A percentile compares a stretch with the other conserved stretches of the same genome.
phyloP scores from a whole-genome alignment of 2,329 filamentous ascomycete genomes.

The Paecilomyces fulvus region DNA sequence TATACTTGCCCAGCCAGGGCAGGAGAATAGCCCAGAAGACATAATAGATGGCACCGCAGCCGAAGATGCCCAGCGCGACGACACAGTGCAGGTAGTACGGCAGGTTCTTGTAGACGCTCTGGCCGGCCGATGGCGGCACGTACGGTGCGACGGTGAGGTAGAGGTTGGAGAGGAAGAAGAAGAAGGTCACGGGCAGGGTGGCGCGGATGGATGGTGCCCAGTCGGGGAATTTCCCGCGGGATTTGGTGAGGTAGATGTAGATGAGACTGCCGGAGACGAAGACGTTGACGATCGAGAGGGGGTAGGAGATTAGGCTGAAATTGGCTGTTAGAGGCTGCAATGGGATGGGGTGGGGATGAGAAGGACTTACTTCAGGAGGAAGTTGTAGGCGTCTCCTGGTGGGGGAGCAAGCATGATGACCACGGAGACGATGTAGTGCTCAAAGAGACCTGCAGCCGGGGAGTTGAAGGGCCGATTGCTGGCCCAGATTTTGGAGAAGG shows the following conservation, averaged over 20 bases:
- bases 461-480: slow-evolving; percentile 61
- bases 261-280: slow-evolving; percentile 43
- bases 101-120: slow-evolving; percentile 45
- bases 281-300: slow-evolving; percentile 41
- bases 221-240: slow-evolving; percentile 32
- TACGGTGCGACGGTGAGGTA: slow-evolving; percentile 47
- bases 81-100: slow-evolving; percentile 48
- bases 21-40: slow-evolving; percentile 43
- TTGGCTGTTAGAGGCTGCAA: not conserved
- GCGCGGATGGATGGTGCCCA: slow-evolving; percentile 44
- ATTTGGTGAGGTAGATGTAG: slow-evolving; percentile 34
- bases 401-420: slow-evolving; percentile 60
- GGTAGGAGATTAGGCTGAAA: slow-evolving; percentile 30
- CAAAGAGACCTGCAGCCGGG: slow-evolving; percentile 49
- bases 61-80: slow-evolving; percentile 44
- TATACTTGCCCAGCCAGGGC: slow-evolving; percentile 38
- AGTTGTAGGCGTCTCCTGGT: slow-evolving; percentile 60
- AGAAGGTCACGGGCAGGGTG: slow-evolving; percentile 41
- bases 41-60: slow-evolving; percentile 44
- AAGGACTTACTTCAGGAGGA: slow-evolving; percentile 37
- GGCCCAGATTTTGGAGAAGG: slow-evolving; percentile 59
- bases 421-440: slow-evolving; percentile 59
- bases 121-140: slow-evolving; percentile 39
- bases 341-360: not conserved
- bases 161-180: slow-evolving; percentile 46